These are phyloP conservation scores for Monosporozyma solicola DNA, from an alignment of 805 yeast species.

Conservation along the genomic window DNA sequence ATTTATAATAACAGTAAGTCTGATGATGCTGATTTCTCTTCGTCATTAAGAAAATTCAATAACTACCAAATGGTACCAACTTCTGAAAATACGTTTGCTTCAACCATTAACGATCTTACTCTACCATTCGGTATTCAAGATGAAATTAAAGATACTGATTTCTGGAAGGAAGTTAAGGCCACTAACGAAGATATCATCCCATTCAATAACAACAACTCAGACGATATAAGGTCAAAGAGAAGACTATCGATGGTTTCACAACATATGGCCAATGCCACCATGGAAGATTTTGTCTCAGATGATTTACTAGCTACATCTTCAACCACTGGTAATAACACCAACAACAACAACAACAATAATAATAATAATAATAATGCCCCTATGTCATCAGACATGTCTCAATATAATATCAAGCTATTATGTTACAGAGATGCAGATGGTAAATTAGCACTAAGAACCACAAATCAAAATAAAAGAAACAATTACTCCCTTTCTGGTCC, in stretches of 20 bases:
- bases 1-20: background rate
- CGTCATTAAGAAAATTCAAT: slow-evolving; percentile 1
- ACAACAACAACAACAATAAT: background rate
- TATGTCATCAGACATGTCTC: slow-evolving; percentile 3
- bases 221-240: slow-evolving; percentile 3
- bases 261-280: slow-evolving; percentile 8
- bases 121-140: background rate
- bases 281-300: slow-evolving; percentile 16
- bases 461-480: slow-evolving; percentile 3
- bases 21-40: background rate
- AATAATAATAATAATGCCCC: background rate
- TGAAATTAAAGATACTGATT: slow-evolving; percentile 16
- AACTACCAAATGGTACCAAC: slow-evolving; percentile 1
- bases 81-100: background rate
- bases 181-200: slow-evolving; percentile 21
- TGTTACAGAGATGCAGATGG: slow-evolving; percentile 27
- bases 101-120: background rate
- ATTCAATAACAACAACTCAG: slow-evolving; percentile 1
- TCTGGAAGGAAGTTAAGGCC: slow-evolving; percentile 28
- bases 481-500: background rate
- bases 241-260: slow-evolving; percentile 2
- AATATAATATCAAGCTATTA: slow-evolving; percentile 20
- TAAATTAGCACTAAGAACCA: slow-evolving; percentile 21
- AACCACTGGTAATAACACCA: background rate
- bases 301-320: slow-evolving; percentile 4